Conservation (phyloP, 2,329 filamentous ascomycete genomes). For the Aspergillus ruber region DNA sequence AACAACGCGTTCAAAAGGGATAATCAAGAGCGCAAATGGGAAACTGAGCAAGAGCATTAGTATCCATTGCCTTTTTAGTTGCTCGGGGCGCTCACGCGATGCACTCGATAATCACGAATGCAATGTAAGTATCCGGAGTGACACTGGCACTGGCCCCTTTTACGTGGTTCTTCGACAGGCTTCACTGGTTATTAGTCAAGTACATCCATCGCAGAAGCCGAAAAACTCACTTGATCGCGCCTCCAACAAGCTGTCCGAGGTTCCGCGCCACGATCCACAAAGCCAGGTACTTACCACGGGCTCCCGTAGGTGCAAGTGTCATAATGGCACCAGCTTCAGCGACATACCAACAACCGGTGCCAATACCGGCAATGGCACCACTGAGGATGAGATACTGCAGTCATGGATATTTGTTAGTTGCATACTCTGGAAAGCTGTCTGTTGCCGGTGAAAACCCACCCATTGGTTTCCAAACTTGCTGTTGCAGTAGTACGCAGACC, state of each 20-base stretch:
- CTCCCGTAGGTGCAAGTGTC: slow-evolving; percentile 42
- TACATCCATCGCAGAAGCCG: background rate
- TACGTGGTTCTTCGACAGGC: slow-evolving; percentile 33
- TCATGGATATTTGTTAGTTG: background rate
- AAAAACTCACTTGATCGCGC: slow-evolving; percentile 38
- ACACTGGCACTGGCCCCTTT: slow-evolving; percentile 34
- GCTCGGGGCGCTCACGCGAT: slow-evolving; percentile 28
- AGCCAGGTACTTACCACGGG: slow-evolving; percentile 44
- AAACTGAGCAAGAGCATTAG: slow-evolving; percentile 17
- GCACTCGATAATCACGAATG: slow-evolving; percentile 44
- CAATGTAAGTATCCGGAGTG: slow-evolving; percentile 41
- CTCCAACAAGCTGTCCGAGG: slow-evolving; percentile 43
- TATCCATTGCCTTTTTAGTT: background rate
- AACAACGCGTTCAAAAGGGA: slow-evolving; percentile 41
- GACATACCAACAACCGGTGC: slow-evolving; percentile 45
- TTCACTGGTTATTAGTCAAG: slow-evolving; percentile 6
- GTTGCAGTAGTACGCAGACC: slow-evolving; percentile 45
- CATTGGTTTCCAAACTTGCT: slow-evolving; percentile 46
- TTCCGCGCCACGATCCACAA: slow-evolving; percentile 46
- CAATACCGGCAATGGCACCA: slow-evolving; percentile 33
- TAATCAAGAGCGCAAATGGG: slow-evolving; percentile 43
- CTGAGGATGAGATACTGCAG: slow-evolving; percentile 36
- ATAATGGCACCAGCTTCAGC: slow-evolving; percentile 46
- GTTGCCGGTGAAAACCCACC: slow-evolving; percentile 24
- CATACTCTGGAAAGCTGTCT: background rate